A percentile compares a stretch with the other conserved stretches of the same genome.
Evolutionary conservation across 1,139 yeast species (phyloP).

Genomic region (Hansenula anomala): DNA sequence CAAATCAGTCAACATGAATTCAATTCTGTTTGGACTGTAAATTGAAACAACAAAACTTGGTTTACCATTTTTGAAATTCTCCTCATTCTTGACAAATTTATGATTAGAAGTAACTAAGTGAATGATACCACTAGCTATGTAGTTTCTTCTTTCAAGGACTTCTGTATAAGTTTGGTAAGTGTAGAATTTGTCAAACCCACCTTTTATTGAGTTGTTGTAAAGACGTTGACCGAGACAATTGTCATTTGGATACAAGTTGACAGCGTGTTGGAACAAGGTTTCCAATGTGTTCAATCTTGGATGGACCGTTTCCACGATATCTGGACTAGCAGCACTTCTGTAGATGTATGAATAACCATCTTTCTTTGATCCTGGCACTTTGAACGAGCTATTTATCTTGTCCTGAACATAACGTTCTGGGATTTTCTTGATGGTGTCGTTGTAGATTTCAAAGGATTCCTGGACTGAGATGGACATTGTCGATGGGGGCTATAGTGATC

Average conservation of each 20-base stretch:
- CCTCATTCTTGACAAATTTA: conserved; percentile 14
- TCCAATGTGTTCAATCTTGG: conserved; percentile 7
- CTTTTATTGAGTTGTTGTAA: conserved; percentile 21
- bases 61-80: conserved; percentile 1
- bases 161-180: conserved; percentile 31
- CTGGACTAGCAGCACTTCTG: conserved; percentile 3
- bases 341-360: conserved; percentile 7
- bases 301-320: conserved; percentile 3
- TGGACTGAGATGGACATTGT: conserved; percentile 3
- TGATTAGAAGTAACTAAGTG: conserved; percentile 30
- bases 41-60: conserved; percentile 43
- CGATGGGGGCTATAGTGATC: neutral
- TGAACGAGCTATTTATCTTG: neutral
- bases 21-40: conserved; percentile 48
- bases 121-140: conserved; percentile 43
- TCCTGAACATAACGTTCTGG: neutral
- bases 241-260: conserved; percentile 19
- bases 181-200: conserved; percentile 37
- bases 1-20: conserved; percentile 59
- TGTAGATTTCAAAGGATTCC: conserved; percentile 8
- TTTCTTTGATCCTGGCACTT: conserved; percentile 6
- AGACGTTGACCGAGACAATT: conserved; percentile 34
- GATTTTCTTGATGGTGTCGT: conserved; percentile 1
- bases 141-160: conserved; percentile 27
- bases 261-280: conserved; percentile 30